These are phyloP conservation scores for Caryopteris hybrid DNA, from an alignment of 305 asterid species.

Conservation along the genomic window DNA sequence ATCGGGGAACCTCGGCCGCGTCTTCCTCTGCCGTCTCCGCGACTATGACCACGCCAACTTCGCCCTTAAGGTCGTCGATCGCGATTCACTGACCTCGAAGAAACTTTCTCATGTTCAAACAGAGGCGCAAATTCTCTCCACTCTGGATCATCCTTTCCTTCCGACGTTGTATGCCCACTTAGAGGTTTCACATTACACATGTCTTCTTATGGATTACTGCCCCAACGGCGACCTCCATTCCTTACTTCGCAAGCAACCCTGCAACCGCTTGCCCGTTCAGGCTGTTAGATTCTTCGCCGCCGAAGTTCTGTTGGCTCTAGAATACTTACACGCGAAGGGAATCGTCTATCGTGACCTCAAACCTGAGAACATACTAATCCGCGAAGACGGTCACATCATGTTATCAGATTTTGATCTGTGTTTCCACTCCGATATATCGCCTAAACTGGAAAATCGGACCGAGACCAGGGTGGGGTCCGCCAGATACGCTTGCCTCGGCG, in stretches of 20 bases:
- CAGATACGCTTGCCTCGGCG: slow-evolving; percentile 18
- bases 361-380: slow-evolving; percentile 78
- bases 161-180: slow-evolving; percentile 86
- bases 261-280: slow-evolving; percentile 39
- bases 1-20: slow-evolving; percentile 87
- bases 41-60: slow-evolving; percentile 85
- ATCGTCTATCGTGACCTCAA: slow-evolving; percentile 82
- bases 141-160: slow-evolving; percentile 80
- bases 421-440: slow-evolving; percentile 50
- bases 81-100: slow-evolving; percentile 54
- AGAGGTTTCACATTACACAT: slow-evolving; percentile 82
- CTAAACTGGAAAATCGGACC: slow-evolving; percentile 40
- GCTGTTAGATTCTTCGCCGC: slow-evolving; percentile 78
- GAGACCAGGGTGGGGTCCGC: neutral
- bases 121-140: slow-evolving; percentile 74
- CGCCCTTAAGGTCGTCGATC: slow-evolving; percentile 86
- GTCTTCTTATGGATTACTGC: slow-evolving; percentile 77
- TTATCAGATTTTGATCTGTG: slow-evolving; percentile 84
- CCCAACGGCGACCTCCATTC: slow-evolving; percentile 90
- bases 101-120: slow-evolving; percentile 75
- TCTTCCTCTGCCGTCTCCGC: slow-evolving; percentile 81
- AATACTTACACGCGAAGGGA: slow-evolving; percentile 71
- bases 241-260: slow-evolving; percentile 70
- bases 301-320: slow-evolving; percentile 69
- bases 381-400: slow-evolving; percentile 93